These are phyloP conservation scores for Amborella trichopoda DNA, from an alignment of 164 flowering plant genomes.

Conservation along the genomic window DNA sequence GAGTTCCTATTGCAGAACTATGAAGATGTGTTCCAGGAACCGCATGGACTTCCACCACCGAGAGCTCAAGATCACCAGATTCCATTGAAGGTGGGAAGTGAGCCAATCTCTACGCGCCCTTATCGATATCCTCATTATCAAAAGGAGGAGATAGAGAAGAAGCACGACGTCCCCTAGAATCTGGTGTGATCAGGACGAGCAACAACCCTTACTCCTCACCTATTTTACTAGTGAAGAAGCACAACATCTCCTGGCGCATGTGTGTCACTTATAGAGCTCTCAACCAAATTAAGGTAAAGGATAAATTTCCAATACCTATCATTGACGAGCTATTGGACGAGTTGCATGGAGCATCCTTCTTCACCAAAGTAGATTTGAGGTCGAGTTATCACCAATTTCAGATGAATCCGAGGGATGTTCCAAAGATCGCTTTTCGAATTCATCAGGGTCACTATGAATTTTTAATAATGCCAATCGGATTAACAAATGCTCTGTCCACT, in stretches of 20 bases:
- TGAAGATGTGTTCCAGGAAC: neutral
- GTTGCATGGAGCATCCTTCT: neutral
- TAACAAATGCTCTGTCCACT: neutral
- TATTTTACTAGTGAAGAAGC: neutral
- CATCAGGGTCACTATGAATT: neutral
- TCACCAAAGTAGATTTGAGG: neutral
- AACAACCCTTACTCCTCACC: neutral
- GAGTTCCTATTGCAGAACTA: neutral
- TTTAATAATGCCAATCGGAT: neutral
- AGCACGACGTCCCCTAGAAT: neutral
- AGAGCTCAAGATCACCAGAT: neutral
- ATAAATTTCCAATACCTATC: neutral
- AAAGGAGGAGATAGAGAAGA: neutral
- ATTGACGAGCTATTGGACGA: slow-evolving; percentile 1
- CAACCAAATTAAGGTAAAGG: neutral
- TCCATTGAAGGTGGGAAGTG: neutral
- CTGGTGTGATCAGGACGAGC: neutral
- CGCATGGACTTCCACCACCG: neutral
- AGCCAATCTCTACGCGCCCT: neutral
- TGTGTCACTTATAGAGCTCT: neutral
- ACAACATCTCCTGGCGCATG: neutral
- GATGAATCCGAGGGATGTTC: neutral
- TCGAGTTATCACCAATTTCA: neutral
- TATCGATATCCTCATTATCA: neutral
- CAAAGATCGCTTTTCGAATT: neutral